These are phyloP conservation scores for Dioszegia aurantiaca DNA, from an alignment of 768 basidiomycete species.

Conservation along the genomic window DNA sequence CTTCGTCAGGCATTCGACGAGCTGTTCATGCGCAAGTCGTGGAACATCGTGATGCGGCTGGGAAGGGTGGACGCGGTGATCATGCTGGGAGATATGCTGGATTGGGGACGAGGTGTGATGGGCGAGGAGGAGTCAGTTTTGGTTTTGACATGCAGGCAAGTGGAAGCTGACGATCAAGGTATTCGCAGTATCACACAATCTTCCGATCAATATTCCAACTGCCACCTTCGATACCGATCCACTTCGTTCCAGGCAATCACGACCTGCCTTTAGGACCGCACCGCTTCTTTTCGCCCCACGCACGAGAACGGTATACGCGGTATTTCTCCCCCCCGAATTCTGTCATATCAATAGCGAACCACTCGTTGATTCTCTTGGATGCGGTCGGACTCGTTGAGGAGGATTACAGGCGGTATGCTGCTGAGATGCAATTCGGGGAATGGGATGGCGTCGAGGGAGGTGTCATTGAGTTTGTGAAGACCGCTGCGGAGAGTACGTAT, in stretches of 20 bases:
- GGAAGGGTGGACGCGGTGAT: constrained; percentile 68
- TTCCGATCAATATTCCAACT: constrained; percentile 71
- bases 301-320: constrained; percentile 62
- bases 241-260: constrained; percentile 85
- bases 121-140: constrained; percentile 65
- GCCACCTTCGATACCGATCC: constrained; percentile 58
- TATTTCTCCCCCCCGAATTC: constrained; percentile 76
- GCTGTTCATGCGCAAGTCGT: constrained; percentile 78
- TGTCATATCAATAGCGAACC: constrained; percentile 59
- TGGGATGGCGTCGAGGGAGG: constrained; percentile 54
- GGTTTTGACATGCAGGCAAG: not conserved
- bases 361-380: constrained; percentile 48
- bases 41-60: constrained; percentile 64
- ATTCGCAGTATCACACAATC: constrained; percentile 65
- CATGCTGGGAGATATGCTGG: constrained; percentile 91
- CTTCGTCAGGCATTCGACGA: constrained; percentile 69
- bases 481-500: constrained; percentile 40
- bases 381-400: constrained; percentile 51
- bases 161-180: constrained; percentile 57
- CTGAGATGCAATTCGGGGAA: constrained; percentile 54
- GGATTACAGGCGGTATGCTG: constrained; percentile 50
- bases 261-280: constrained; percentile 66
- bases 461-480: constrained; percentile 52
- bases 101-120: constrained; percentile 70
- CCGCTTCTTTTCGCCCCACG: constrained; percentile 56